These are phyloP conservation scores for Leccinum rimulosum DNA, from an alignment of 768 basidiomycete genomes.

Conservation along the genomic window DNA sequence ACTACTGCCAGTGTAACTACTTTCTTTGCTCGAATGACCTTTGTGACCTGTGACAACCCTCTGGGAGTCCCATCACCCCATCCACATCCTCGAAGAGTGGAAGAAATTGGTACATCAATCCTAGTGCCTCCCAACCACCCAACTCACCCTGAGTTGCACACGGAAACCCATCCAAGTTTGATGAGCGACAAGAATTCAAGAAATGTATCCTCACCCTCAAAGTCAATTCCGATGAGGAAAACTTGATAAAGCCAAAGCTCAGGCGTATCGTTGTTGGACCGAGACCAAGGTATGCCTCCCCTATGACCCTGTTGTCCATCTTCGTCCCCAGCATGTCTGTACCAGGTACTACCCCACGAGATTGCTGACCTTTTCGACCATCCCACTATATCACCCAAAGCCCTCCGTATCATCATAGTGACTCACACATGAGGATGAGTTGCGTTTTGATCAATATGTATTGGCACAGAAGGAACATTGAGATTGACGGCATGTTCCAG, in stretches of 20 bases:
- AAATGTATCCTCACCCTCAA: conserved; percentile 54
- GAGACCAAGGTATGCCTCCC: conserved; percentile 34
- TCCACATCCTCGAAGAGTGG: conserved; percentile 84
- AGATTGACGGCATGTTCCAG: too few relatives aligned
- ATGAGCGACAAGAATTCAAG: conserved; percentile 81
- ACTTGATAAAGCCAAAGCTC: conserved; percentile 90
- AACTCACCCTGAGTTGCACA: conserved; percentile 52
- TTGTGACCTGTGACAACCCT: too few relatives aligned
- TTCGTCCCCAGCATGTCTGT: neutral
- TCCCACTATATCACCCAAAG: too few relatives aligned
- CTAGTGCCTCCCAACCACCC: conserved; percentile 8
- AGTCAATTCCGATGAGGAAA: conserved; percentile 86
- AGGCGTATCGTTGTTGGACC: conserved; percentile 84
- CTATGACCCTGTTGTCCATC: neutral
- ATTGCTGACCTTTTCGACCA: conserved; percentile 63
- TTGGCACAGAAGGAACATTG: too few relatives aligned
- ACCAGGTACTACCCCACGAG: conserved; percentile 62
- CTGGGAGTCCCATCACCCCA: too few relatives aligned
- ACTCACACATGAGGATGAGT: too few relatives aligned
- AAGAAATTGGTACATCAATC: conserved; percentile 56
- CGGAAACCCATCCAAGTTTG: conserved; percentile 49
- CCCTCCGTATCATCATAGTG: conserved; percentile 23
- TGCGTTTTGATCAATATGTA: too few relatives aligned
- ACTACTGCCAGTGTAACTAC: too few relatives aligned
- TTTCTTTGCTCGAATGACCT: too few relatives aligned